Conservation (phyloP, 192 early-diverging fungal species). For the Chytriomyces hyalinus region DNA sequence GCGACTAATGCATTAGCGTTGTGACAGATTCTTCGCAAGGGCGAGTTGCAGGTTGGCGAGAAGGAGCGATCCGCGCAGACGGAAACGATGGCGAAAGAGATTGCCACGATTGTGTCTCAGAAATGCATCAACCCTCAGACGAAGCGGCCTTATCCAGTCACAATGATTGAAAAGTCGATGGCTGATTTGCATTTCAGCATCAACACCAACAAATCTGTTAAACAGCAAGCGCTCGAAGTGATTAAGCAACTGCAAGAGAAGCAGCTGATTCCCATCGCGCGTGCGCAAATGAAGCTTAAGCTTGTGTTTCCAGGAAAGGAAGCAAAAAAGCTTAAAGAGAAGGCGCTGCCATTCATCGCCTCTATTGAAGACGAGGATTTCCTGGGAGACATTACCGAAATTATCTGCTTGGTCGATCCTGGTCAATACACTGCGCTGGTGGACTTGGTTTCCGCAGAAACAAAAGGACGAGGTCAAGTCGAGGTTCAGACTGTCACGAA, state of each 20-base stretch:
- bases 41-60: slow-evolving; percentile 95
- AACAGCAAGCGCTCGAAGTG: slow-evolving; percentile 93
- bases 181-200: slow-evolving; percentile 89
- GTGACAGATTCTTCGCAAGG: slow-evolving; percentile 86
- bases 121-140: slow-evolving; percentile 96
- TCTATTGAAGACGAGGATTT: slow-evolving; percentile 76
- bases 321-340: slow-evolving; percentile 85
- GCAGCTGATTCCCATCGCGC: slow-evolving; percentile 84
- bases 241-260: slow-evolving; percentile 92
- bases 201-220: slow-evolving; percentile 85
- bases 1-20: background rate
- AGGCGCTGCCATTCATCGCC: slow-evolving; percentile 63
- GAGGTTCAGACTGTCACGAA: slow-evolving; percentile 74
- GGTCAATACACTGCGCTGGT: slow-evolving; percentile 84
- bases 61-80: slow-evolving; percentile 89
- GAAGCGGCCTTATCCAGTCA: slow-evolving; percentile 92
- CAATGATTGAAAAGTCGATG: slow-evolving; percentile 99
- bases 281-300: slow-evolving; percentile 92
- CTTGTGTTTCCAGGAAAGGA: slow-evolving; percentile 84
- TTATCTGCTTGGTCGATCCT: slow-evolving; percentile 83
- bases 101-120: slow-evolving; percentile 94
- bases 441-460: slow-evolving; percentile 84
- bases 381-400: slow-evolving; percentile 81
- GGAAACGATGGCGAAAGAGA: slow-evolving; percentile 83
- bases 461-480: slow-evolving; percentile 85